These are phyloP conservation scores for Quercus alba DNA, from an alignment of 306 rosid species.

Conservation along the genomic window DNA sequence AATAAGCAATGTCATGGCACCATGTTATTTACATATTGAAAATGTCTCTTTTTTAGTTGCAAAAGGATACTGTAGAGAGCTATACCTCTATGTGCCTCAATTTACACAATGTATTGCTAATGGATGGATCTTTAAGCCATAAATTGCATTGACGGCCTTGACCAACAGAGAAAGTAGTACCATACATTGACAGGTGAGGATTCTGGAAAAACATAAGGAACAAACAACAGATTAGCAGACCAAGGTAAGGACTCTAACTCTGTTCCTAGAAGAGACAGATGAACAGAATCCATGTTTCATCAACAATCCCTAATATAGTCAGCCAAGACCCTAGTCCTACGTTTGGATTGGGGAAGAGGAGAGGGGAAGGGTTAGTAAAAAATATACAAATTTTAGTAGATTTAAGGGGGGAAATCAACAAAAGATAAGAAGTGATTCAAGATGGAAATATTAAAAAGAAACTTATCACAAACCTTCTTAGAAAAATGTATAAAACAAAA, in stretches of 20 bases:
- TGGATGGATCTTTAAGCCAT: slow-evolving; percentile 63
- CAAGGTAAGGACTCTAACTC: slow-evolving; percentile 6
- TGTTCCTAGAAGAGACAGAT: not conserved
- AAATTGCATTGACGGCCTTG: slow-evolving; percentile 79
- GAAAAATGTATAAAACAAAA: not conserved
- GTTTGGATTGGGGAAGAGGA: too few species aligned
- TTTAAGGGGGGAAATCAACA: not conserved
- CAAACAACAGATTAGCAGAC: slow-evolving; percentile 25
- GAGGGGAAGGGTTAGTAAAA: too few species aligned
- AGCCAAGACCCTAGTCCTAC: not conserved
- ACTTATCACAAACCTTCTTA: not conserved
- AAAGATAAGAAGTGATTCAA: not conserved
- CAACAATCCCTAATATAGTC: not conserved
- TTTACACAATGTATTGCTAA: slow-evolving; percentile 66
- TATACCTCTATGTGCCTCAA: slow-evolving; percentile 82
- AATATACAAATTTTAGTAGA: too few species aligned
- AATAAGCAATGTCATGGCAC: not conserved
- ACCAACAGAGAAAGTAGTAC: slow-evolving; percentile 67
- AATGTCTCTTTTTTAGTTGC: not conserved
- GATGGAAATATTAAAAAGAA: not conserved
- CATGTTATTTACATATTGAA: slow-evolving; percentile 4
- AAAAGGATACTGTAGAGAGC: slow-evolving; percentile 12
- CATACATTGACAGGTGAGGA: slow-evolving; percentile 57
- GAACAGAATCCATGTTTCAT: not conserved
- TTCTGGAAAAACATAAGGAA: slow-evolving; percentile 55